phyloP scores from a whole-genome alignment of 169 alveolate species.

The Cryptosporidium tyzzeri region DNA sequence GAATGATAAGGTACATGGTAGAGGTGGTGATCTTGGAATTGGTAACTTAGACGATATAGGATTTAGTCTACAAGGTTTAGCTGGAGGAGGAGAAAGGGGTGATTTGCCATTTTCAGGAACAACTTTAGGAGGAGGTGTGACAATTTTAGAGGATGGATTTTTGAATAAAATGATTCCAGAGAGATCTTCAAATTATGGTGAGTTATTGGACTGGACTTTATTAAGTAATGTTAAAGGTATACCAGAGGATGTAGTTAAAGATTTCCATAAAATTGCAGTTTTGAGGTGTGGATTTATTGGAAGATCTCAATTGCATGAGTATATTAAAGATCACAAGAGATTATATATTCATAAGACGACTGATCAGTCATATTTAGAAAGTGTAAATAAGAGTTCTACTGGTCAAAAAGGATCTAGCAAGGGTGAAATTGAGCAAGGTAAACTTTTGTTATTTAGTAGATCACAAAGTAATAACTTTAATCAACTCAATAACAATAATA shows the following conservation, averaged over 20 bases:
- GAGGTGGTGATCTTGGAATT: not conserved
- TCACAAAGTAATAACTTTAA: slow-evolving; percentile 1
- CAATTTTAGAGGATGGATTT: not conserved
- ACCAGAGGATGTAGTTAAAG: slow-evolving; percentile 56
- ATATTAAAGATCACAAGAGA: slow-evolving; percentile 30
- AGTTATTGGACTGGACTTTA: slow-evolving; percentile 51
- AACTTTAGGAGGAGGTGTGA: not conserved
- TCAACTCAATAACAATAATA: not conserved
- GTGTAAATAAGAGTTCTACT: not conserved
- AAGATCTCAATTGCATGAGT: slow-evolving; percentile 59
- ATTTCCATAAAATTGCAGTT: slow-evolving; percentile 25
- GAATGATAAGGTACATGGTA: not conserved
- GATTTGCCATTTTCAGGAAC: not conserved
- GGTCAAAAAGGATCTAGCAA: not conserved
- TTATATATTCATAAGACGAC: not conserved
- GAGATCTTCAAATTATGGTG: slow-evolving; percentile 40
- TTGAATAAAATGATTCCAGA: slow-evolving; percentile 2
- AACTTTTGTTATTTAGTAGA: not conserved
- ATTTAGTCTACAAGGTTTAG: not conserved
- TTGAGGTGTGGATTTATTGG: slow-evolving; percentile 55
- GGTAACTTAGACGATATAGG: slow-evolving; percentile 1
- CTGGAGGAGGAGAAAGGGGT: not conserved
- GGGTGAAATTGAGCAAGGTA: slow-evolving; percentile 1
- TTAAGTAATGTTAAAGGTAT: slow-evolving; percentile 21
- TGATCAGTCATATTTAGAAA: not conserved